phyloP scores from a whole-genome alignment of 164 flowering plant genomes.

The Magnolia officinalis region DNA sequence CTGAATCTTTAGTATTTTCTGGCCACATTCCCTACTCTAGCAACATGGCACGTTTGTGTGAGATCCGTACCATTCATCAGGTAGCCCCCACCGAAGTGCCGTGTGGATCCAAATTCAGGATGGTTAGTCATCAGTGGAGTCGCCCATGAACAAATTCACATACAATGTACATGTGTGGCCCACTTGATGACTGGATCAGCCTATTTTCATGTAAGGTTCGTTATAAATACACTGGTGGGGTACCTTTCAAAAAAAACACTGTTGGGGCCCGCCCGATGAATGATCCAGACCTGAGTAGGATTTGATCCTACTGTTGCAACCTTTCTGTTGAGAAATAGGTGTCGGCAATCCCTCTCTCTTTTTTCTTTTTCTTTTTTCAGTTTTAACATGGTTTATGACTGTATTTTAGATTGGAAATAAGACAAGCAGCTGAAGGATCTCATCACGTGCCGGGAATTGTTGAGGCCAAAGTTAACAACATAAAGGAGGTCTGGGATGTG shows the following conservation, averaged over 20 bases:
- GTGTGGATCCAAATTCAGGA: too few relatives aligned
- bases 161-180: too few relatives aligned
- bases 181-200: too few relatives aligned
- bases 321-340: not conserved
- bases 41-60: too few relatives aligned
- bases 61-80: too few relatives aligned
- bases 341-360: not conserved
- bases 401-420: slow-evolving; percentile 67
- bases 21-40: not conserved
- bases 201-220: too few relatives aligned
- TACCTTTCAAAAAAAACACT: too few relatives aligned
- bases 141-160: too few relatives aligned
- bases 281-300: not conserved
- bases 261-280: not conserved
- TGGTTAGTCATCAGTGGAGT: too few relatives aligned
- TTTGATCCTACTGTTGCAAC: not conserved
- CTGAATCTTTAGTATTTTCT: not conserved
- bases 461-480: slow-evolving; percentile 71
- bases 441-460: slow-evolving; percentile 85
- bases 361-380: not conserved
- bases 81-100: too few relatives aligned
- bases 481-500: slow-evolving; percentile 72
- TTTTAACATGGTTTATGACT: not conserved
- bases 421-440: slow-evolving; percentile 76
- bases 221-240: too few relatives aligned